Conservation (phyloP, 2,329 filamentous ascomycete genomes). For the Sphaceloma murrayae region DNA sequence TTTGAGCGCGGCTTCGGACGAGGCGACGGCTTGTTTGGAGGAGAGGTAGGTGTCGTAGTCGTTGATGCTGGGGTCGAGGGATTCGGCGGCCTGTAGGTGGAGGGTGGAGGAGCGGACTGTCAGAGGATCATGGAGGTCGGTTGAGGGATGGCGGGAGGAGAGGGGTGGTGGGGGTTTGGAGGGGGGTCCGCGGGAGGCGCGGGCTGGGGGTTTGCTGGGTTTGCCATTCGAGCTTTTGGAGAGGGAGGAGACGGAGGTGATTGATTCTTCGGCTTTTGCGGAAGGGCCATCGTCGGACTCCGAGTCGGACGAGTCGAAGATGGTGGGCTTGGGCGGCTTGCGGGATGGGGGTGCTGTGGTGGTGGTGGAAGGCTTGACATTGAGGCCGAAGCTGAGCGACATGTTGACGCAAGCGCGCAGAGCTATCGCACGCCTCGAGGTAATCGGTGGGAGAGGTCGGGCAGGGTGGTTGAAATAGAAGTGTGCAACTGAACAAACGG, state of each 20-base stretch:
- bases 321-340: constrained; percentile 30
- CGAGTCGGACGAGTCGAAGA: constrained; percentile 50
- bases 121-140: constrained; percentile 55
- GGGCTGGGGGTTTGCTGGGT: constrained; percentile 26
- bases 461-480: neutral
- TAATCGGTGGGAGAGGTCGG: too few species aligned
- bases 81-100: constrained; percentile 54
- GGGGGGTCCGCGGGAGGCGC: constrained; percentile 20
- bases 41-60: constrained; percentile 81
- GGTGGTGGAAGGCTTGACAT: constrained; percentile 25
- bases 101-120: constrained; percentile 53
- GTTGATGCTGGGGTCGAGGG: constrained; percentile 65
- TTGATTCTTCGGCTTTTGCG: constrained; percentile 42
- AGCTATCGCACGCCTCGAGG: too few species aligned
- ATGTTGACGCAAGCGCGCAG: constrained; percentile 23
- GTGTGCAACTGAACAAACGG: too few species aligned
- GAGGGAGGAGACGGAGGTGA: constrained; percentile 39
- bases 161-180: constrained; percentile 28
- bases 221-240: constrained; percentile 32
- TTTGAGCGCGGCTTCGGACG: constrained; percentile 46
- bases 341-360: constrained; percentile 20
- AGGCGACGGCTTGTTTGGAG: constrained; percentile 52
- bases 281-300: constrained; percentile 41
- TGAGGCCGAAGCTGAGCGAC: constrained; percentile 31
- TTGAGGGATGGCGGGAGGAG: constrained; percentile 28